Evolutionary conservation across 148 eudicot species (phyloP).

Genomic region (Euryodendron excelsum): DNA sequence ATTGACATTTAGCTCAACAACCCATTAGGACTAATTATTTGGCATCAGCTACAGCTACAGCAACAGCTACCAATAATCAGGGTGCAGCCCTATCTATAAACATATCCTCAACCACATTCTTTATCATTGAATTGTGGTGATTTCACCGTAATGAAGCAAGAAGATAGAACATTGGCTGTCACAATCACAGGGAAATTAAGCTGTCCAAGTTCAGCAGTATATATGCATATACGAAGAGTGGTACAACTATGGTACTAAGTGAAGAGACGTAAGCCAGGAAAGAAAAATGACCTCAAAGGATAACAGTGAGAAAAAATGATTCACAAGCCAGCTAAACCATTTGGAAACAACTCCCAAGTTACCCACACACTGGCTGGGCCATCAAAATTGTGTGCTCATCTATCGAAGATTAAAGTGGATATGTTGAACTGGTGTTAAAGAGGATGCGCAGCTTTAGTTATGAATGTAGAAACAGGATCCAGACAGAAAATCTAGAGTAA

Average conservation of each 20-base stretch:
- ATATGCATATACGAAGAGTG: not conserved
- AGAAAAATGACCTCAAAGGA: slow-evolving; percentile 1
- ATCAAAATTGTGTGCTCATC: not conserved
- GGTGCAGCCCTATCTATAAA: not conserved
- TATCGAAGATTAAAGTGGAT: not conserved
- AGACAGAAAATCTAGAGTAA: too few species aligned
- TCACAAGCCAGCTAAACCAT: not conserved
- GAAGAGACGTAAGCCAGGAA: not conserved
- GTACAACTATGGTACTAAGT: not conserved
- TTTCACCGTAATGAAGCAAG: not conserved
- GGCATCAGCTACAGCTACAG: not conserved
- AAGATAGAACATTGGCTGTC: not conserved
- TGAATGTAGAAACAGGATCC: too few species aligned
- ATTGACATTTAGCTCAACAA: not conserved
- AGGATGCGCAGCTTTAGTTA: too few species aligned
- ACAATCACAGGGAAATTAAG: not conserved
- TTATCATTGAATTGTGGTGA: not conserved
- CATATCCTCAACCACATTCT: not conserved
- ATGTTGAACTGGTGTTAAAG: not conserved
- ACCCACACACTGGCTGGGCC: not conserved
- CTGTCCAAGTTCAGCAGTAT: slow-evolving; percentile 1
- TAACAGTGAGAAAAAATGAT: not conserved
- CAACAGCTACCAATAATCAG: too few species aligned
- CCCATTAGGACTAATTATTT: not conserved
- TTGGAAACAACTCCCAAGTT: not conserved